Conservation (phyloP, 345 rosid genomes). For the Noccaea caerulescens region DNA sequence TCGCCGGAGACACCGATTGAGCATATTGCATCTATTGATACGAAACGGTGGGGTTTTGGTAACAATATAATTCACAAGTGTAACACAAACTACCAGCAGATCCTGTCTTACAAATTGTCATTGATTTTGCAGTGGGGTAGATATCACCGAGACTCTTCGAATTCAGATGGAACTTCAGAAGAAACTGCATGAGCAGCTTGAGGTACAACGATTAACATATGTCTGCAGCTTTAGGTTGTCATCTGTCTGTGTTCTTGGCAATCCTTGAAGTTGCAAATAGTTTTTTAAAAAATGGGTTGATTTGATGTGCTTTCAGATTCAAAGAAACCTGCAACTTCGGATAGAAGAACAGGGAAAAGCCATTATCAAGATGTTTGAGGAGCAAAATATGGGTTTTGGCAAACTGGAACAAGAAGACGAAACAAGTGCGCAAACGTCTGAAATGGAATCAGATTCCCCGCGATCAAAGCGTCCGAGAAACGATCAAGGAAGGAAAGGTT, state of each 20-base stretch:
- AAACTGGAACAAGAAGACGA: slow-evolving; percentile 45
- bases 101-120: not conserved
- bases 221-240: slow-evolving; percentile 11
- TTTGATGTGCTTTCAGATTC: slow-evolving; percentile 58
- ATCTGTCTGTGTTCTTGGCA: not conserved
- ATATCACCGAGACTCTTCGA: slow-evolving; percentile 86
- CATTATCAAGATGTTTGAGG: slow-evolving; percentile 66
- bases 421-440: slow-evolving; percentile 39
- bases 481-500: slow-evolving; percentile 41
- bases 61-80: slow-evolving; percentile 5
- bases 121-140: slow-evolving; percentile 60
- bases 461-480: slow-evolving; percentile 62
- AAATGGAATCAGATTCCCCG: slow-evolving; percentile 42
- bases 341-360: slow-evolving; percentile 86
- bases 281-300: not conserved
- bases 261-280: slow-evolving; percentile 4
- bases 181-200: slow-evolving; percentile 75
- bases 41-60: slow-evolving; percentile 66
- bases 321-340: slow-evolving; percentile 74
- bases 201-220: slow-evolving; percentile 36
- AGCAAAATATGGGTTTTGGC: slow-evolving; percentile 60
- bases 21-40: slow-evolving; percentile 64
- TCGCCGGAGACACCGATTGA: slow-evolving; percentile 69
- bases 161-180: slow-evolving; percentile 92
- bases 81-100: not conserved